Percentiles rank a stretch among this genome's conserved stretches.
Conservation (phyloP, 345 rosid species). For the Erucastrum elatum region DNA sequence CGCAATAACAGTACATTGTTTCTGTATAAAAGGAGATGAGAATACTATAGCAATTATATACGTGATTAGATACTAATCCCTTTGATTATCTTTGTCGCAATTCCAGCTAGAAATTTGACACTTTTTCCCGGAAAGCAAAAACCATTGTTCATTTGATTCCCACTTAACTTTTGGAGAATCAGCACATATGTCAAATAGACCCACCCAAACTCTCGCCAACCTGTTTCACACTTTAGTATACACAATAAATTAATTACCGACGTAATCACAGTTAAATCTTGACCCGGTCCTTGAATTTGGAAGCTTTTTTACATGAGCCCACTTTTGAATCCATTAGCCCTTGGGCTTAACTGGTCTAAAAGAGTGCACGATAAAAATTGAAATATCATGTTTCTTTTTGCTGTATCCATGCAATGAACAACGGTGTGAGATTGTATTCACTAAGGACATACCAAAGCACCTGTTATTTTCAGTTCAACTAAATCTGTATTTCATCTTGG, state of each 20-base stretch:
- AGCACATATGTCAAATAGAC: background rate
- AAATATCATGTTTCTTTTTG: background rate
- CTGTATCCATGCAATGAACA: background rate
- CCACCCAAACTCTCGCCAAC: background rate
- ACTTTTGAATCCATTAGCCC: slow-evolving; percentile 2
- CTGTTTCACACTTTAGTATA: background rate
- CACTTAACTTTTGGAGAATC: background rate
- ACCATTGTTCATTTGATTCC: background rate
- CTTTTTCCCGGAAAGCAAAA: background rate
- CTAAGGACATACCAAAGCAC: background rate
- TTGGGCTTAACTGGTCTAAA: background rate
- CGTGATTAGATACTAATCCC: background rate
- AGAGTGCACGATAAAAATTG: background rate
- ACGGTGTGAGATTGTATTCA: background rate
- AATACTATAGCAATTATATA: background rate
- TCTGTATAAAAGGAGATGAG: background rate
- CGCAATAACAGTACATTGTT: background rate
- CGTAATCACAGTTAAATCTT: background rate
- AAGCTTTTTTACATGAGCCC: background rate
- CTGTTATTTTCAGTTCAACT: no score
- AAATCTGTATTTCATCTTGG: background rate
- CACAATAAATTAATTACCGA: background rate
- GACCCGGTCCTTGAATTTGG: slow-evolving; percentile 10
- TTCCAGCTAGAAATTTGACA: background rate
- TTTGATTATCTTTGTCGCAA: background rate